phyloP scores from a whole-genome alignment of 169 alveolate species.

The Plasmodium vinckei region DNA sequence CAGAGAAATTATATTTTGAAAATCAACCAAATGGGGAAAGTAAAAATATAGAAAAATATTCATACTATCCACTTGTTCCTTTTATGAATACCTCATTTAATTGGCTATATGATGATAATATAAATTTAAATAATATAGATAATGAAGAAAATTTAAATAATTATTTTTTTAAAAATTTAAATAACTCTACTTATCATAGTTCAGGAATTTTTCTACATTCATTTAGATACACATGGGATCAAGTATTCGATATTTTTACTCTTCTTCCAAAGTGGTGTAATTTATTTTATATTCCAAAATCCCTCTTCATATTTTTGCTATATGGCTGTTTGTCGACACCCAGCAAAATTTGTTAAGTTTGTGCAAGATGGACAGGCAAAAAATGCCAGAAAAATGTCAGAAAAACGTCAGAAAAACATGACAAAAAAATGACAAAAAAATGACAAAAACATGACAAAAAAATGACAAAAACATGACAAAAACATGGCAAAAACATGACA shows the following conservation, averaged over 20 bases:
- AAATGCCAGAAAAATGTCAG: neutral
- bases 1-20: constrained; percentile 71
- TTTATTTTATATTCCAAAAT: constrained; percentile 30
- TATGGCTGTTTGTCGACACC: constrained; percentile 24
- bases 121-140: constrained; percentile 25
- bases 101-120: constrained; percentile 72
- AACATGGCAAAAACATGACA: no score
- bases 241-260: constrained; percentile 70
- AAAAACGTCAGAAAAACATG: no score
- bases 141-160: constrained; percentile 41
- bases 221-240: constrained; percentile 81
- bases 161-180: constrained; percentile 58
- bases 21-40: constrained; percentile 39
- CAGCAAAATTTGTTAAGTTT: neutral
- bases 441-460: no score
- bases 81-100: constrained; percentile 63
- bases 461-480: no score
- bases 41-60: constrained; percentile 30
- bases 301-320: constrained; percentile 7
- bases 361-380: neutral
- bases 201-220: constrained; percentile 86
- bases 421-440: neutral
- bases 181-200: constrained; percentile 68
- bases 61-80: constrained; percentile 66
- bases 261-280: constrained; percentile 73